phyloP scores from a whole-genome alignment of 257 asterid species.

The Cynanchum wilfordii region DNA sequence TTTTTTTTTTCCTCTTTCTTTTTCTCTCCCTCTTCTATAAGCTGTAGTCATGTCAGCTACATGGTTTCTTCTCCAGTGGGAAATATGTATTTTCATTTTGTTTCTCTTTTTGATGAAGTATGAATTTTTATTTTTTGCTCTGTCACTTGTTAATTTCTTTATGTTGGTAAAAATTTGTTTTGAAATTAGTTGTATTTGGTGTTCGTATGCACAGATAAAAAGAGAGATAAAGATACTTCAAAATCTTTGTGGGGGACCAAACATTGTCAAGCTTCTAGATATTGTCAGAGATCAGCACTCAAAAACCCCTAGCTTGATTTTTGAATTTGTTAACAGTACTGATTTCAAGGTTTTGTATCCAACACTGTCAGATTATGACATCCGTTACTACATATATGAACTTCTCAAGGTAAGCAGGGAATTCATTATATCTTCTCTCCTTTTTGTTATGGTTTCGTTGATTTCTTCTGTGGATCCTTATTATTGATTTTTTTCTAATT shows the following conservation, averaged over 20 bases:
- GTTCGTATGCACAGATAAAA: constrained; percentile 32
- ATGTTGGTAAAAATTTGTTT: background rate
- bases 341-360: constrained; percentile 44
- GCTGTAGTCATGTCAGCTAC: constrained; percentile 1
- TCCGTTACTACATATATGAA: constrained; percentile 45
- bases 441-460: background rate
- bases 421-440: constrained; percentile 4
- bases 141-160: background rate
- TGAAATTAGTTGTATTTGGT: background rate
- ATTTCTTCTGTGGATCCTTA: background rate
- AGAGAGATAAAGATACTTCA: constrained; percentile 46
- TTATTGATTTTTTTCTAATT: background rate
- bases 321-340: constrained; percentile 45
- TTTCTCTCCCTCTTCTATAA: background rate
- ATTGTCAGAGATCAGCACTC: constrained; percentile 39
- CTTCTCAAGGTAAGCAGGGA: constrained; percentile 36
- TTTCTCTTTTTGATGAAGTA: background rate
- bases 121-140: background rate
- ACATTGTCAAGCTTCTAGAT: constrained; percentile 36
- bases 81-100: background rate
- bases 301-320: constrained; percentile 44
- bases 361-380: constrained; percentile 38
- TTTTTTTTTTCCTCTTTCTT: background rate
- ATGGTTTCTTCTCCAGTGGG: no score
- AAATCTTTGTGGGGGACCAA: constrained; percentile 44